phyloP scores from a whole-genome alignment of 2,329 filamentous ascomycete genomes.

The Ascochyta lentis region DNA sequence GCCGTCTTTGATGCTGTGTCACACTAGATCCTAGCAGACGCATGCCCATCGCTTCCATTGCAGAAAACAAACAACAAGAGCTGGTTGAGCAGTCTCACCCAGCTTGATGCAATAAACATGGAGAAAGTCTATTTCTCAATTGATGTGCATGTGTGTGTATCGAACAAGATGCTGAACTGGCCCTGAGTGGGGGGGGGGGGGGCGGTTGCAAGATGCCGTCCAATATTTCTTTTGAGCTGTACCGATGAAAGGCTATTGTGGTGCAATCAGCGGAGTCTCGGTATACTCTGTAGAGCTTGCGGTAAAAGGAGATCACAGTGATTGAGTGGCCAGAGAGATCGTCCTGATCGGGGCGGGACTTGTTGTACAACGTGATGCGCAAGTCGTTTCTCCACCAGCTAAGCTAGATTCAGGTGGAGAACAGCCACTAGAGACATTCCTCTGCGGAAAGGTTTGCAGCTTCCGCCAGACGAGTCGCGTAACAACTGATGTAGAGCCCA shows the following conservation, averaged over 20 bases:
- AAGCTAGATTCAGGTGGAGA: slow-evolving; percentile 10
- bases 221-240: not conserved
- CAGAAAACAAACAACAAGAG: slow-evolving; percentile 25
- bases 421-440: slow-evolving; percentile 21
- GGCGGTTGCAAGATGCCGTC: not conserved
- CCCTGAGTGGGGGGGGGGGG: not conserved
- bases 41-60: slow-evolving; percentile 15
- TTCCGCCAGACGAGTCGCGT: slow-evolving; percentile 25
- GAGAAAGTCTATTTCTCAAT: not conserved
- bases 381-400: slow-evolving; percentile 21
- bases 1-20: slow-evolving; percentile 25
- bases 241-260: slow-evolving; percentile 1
- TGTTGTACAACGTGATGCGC: slow-evolving; percentile 16
- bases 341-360: slow-evolving; percentile 12
- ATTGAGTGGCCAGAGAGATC: slow-evolving; percentile 9
- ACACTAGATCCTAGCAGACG: slow-evolving; percentile 18
- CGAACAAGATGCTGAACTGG: not conserved
- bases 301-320: slow-evolving; percentile 3
- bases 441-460: slow-evolving; percentile 16
- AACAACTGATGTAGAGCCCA: slow-evolving; percentile 24
- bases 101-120: not conserved
- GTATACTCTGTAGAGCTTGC: slow-evolving; percentile 2
- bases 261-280: slow-evolving; percentile 1
- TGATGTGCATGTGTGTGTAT: not conserved
- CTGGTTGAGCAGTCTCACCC: slow-evolving; percentile 15